phyloP scores from a whole-genome alignment of 352 stramenopile species.

The Globisporangium perplexum region DNA sequence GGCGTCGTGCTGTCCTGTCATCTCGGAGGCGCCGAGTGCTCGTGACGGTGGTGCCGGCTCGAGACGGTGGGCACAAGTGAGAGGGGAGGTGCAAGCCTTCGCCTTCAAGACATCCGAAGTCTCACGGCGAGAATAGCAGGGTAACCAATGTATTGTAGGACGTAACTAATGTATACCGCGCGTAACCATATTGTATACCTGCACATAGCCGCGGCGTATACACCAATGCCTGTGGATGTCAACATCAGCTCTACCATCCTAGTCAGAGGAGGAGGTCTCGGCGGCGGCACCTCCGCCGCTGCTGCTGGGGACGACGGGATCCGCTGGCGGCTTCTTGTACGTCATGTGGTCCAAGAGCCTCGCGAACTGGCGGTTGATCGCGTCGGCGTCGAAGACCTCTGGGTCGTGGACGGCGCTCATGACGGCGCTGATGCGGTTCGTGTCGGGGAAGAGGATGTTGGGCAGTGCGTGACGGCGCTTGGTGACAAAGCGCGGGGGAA shows the following conservation, averaged over 20 bases:
- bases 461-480: conserved; percentile 47
- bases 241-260: no score
- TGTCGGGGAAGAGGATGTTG: conserved; percentile 68
- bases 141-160: no score
- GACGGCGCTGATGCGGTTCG: conserved; percentile 48
- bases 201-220: no score
- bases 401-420: conserved; percentile 33
- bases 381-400: conserved; percentile 49
- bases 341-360: conserved; percentile 27
- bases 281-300: not conserved
- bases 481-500: conserved; percentile 34
- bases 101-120: no score
- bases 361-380: conserved; percentile 47
- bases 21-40: not conserved
- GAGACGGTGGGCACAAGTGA: no score
- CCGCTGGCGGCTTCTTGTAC: conserved; percentile 11
- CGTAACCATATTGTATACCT: no score
- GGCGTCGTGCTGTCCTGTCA: conserved; percentile 6
- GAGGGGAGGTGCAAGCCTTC: no score
- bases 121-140: no score
- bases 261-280: not conserved
- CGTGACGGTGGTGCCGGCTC: no score
- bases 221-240: no score
- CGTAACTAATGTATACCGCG: no score
- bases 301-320: not conserved